Evolutionary conservation across 2,329 filamentous ascomycete genomes (phyloP).

Genomic region (Cordyceps javanica): DNA sequence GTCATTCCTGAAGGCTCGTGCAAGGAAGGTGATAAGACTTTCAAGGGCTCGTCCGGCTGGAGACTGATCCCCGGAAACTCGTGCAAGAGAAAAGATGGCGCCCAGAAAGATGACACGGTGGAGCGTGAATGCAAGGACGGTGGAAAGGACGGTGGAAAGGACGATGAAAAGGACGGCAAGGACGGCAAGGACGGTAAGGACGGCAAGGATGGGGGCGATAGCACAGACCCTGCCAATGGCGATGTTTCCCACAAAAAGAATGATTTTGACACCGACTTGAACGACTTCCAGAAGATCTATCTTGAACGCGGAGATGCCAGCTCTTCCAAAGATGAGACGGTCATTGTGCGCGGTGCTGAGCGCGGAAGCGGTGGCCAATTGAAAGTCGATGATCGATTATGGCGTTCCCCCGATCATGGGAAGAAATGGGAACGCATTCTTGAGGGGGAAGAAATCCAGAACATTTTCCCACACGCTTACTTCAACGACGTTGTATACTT

Average conservation of each 20-base stretch:
- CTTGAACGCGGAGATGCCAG: slow-evolving; percentile 69
- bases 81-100: slow-evolving; percentile 55
- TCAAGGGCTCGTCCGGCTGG: slow-evolving; percentile 83
- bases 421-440: slow-evolving; percentile 74
- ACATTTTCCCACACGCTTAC: slow-evolving; percentile 71
- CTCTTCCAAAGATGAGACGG: slow-evolving; percentile 63
- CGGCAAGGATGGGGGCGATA: slow-evolving; percentile 1
- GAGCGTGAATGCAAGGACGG: slow-evolving; percentile 60
- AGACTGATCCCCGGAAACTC: slow-evolving; percentile 81
- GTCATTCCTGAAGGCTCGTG: slow-evolving; percentile 67
- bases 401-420: slow-evolving; percentile 77
- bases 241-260: slow-evolving; percentile 57
- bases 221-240: slow-evolving; percentile 52
- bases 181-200: no score
- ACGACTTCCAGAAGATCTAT: slow-evolving; percentile 57
- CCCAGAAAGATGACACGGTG: slow-evolving; percentile 64
- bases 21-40: slow-evolving; percentile 61
- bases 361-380: slow-evolving; percentile 23
- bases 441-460: slow-evolving; percentile 60
- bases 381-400: slow-evolving; percentile 51
- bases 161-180: slow-evolving; percentile 55
- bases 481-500: slow-evolving; percentile 85
- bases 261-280: slow-evolving; percentile 54
- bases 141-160: slow-evolving; percentile 48
- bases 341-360: slow-evolving; percentile 48